Base-by-base conservation (phyloP, 139 green algal species). In the Tetraselmis striata region DNA sequence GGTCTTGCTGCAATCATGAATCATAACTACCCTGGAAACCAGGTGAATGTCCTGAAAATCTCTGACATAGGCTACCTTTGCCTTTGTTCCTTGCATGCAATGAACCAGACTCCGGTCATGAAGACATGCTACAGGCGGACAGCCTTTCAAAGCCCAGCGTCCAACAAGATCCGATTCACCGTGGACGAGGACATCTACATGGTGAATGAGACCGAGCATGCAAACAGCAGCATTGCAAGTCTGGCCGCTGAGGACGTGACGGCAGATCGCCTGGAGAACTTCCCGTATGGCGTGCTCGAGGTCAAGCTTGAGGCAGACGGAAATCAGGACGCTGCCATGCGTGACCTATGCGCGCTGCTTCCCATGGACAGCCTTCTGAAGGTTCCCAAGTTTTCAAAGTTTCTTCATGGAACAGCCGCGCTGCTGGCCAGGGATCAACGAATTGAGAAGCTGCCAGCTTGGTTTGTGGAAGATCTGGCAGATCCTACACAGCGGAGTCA, bases 241-340 rank as follows among this genome's bases (percentile, higher is more conserved):
- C 28, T 85, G 79, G 59, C 59, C 29, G 28, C 30, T 23, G 79
- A 59, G 0, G 59, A 79, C 1, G 30, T 92, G 59, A 25, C 58
- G 1, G 30, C 59, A 0, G 28, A 29, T 0, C 86, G 93, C 59
- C 82, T 88, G 1, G 82, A 90, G 28, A 59, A 87, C 29, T 98
- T 98, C 83, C 93, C 93, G 0, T 96, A 96, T 78, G 90, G 86
- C 18, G 90, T 98, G 0, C 85, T 97, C 59, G 95, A 98, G 88
- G 90, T 97, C 80, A 98, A 98, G 90, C 88, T 98, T 80, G 75
- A 88, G 77, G 84, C 84, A 25, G 87, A 92, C 28, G 88, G 92
- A 18, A 76, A 76, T 84, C 58, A n/a, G 79, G 80, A 0, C 23
- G 30, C 28, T 59, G 11, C 2, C 67, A 5, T 75, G 59, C 79